These are phyloP conservation scores for Fonsecaea pedrosoi DNA, from an alignment of 2,329 filamentous ascomycete species.

Conservation along the genomic window DNA sequence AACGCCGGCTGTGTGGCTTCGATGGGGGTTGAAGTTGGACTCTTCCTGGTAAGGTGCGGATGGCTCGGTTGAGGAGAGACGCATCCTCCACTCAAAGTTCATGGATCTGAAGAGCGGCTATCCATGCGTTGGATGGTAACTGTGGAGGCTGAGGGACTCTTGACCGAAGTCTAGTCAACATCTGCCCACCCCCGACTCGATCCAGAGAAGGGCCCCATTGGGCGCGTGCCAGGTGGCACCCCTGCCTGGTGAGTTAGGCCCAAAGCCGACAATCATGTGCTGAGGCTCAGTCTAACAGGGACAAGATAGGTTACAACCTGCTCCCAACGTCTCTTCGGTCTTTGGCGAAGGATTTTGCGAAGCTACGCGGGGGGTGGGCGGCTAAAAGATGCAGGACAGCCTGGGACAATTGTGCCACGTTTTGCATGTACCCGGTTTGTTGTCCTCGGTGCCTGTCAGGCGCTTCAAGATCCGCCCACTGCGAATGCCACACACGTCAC, in stretches of 20 bases:
- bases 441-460: not conserved
- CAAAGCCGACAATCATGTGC: constrained; percentile 10
- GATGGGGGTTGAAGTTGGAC: not conserved
- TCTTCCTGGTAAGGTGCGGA: not conserved
- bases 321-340: not conserved
- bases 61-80: constrained; percentile 6
- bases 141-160: constrained; percentile 10
- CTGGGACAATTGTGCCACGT: constrained; percentile 6
- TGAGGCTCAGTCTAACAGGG: not conserved
- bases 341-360: not conserved
- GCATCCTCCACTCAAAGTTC: constrained; percentile 11
- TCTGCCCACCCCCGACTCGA: constrained; percentile 12
- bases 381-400: constrained; percentile 10
- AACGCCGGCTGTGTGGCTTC: constrained; percentile 1
- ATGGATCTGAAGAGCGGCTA: constrained; percentile 20
- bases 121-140: constrained; percentile 16
- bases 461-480: constrained; percentile 5
- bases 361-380: constrained; percentile 12
- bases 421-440: not conserved
- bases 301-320: not conserved
- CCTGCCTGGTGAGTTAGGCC: constrained; percentile 10
- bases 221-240: constrained; percentile 24
- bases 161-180: constrained; percentile 4
- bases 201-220: constrained; percentile 29
- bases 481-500: constrained; percentile 29